Evolutionary conservation across 2,329 filamentous ascomycete genomes (phyloP).

Genomic region (Aspergillus fructus): DNA sequence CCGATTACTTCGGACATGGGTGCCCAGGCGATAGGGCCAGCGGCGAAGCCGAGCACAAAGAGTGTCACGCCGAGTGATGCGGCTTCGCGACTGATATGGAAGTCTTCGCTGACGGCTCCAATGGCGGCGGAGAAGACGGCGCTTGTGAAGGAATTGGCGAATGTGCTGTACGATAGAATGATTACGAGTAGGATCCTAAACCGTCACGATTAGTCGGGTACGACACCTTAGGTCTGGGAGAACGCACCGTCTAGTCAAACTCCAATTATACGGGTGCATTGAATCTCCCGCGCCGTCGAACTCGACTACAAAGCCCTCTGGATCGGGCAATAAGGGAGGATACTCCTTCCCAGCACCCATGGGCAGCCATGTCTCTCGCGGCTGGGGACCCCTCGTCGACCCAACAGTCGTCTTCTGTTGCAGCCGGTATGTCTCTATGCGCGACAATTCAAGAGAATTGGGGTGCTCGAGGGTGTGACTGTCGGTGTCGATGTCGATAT

Average conservation of each 20-base stretch:
- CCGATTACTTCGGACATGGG: slow-evolving; percentile 63
- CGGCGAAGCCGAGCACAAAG: slow-evolving; percentile 54
- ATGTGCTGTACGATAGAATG: slow-evolving; percentile 46
- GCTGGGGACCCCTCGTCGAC: slow-evolving; percentile 19
- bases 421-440: slow-evolving; percentile 23
- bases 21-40: slow-evolving; percentile 64
- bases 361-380: slow-evolving; percentile 23
- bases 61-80: slow-evolving; percentile 49
- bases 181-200: slow-evolving; percentile 22
- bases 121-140: slow-evolving; percentile 71
- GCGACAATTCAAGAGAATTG: slow-evolving; percentile 20
- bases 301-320: slow-evolving; percentile 56
- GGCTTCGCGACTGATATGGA: slow-evolving; percentile 46
- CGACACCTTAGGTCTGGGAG: neutral
- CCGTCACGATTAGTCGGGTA: too few relatives aligned
- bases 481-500: slow-evolving; percentile 13
- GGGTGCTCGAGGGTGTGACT: slow-evolving; percentile 14
- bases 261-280: slow-evolving; percentile 55
- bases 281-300: slow-evolving; percentile 55
- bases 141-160: slow-evolving; percentile 51
- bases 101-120: slow-evolving; percentile 49
- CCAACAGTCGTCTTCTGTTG: slow-evolving; percentile 23
- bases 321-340: slow-evolving; percentile 50
- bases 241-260: slow-evolving; percentile 43
- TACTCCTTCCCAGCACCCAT: slow-evolving; percentile 47